Evolutionary conservation across 495 filamentous ascomycete species (phyloP).

Genomic region (Aspergillus cristatus): DNA sequence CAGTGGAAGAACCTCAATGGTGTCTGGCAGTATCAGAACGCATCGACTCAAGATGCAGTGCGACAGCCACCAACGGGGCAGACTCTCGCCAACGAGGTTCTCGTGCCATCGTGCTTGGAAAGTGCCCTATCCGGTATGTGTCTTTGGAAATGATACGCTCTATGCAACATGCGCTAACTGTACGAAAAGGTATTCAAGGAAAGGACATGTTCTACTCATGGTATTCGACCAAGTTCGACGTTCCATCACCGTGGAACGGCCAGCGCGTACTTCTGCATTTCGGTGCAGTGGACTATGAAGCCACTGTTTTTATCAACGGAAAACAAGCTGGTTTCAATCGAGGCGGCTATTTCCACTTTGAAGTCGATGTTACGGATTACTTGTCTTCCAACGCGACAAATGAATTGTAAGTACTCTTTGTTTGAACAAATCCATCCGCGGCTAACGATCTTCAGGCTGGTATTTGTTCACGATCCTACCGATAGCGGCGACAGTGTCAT

Average conservation of each 20-base stretch:
- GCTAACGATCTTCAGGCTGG: no score
- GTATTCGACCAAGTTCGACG: conserved; percentile 49
- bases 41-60: conserved; percentile 26
- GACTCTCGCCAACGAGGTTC: conserved; percentile 37
- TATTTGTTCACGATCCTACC: conserved; percentile 58
- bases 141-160: neutral
- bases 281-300: conserved; percentile 59
- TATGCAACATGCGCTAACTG: neutral
- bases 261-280: conserved; percentile 51
- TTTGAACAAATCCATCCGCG: no score
- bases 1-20: conserved; percentile 58
- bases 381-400: conserved; percentile 35
- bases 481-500: conserved; percentile 45
- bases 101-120: conserved; percentile 59
- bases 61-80: conserved; percentile 31
- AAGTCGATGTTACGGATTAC: conserved; percentile 46
- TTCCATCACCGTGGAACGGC: conserved; percentile 38
- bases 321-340: conserved; percentile 41
- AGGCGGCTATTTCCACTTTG: conserved; percentile 56
- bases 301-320: conserved; percentile 56
- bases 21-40: conserved; percentile 54
- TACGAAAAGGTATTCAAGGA: conserved; percentile 40
- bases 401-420: conserved; percentile 35
- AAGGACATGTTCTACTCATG: conserved; percentile 43
- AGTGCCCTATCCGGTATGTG: conserved; percentile 40